Evolutionary conservation across 2,329 filamentous ascomycete species (phyloP), one percentile per base, ranked within the genome.

Genomic region (Blastomyces gilchristii): DNA sequence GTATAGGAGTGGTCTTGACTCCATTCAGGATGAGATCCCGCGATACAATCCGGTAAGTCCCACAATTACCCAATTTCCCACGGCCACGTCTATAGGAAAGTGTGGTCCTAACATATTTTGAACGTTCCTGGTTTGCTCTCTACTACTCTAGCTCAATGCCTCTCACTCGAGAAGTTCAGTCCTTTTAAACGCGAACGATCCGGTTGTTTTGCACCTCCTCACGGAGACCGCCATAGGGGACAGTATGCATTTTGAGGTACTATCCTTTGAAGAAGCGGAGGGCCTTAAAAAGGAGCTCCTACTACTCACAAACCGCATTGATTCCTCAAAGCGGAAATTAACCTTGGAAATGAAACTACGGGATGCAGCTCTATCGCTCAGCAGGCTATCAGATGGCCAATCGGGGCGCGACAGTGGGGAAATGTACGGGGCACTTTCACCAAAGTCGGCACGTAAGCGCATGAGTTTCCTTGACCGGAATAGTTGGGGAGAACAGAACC

Each of bases 191-290:
- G 70, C 75, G 63, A 80, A 77, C 67, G 85, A 87, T 69, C 82
- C 82, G 0, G 82, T 99, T 54, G 88, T 91, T 69, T 87, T 96
- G 73, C 95, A 97, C 74, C 80, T 99, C 57, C 83, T 99, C 64
- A 92, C 94, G 65, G 93, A 97, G 78, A 97, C 91, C 25, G 94
- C 94, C 25, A 84, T 99, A 65, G 85, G 87, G 64, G 94, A 99
- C 76, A 95, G 91, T 78, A 88, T 87, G 71, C 80, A 86, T 69
- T 99, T 87, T 74, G 87, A 93, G 71, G 87, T 99, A 31, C 75
- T 99, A 65, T 90, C 92, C 0, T 89, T 93, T 68, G 91, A 96
- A 73, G 92, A 97, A 76, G 88, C 97, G 39, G 94, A 97, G 68
- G 83, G 85, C 57, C 78, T 97, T 70, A 99, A 97, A 81, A 96